phyloP scores from a whole-genome alignment of 495 filamentous ascomycete species.

The Cryomyces antarcticus region DNA sequence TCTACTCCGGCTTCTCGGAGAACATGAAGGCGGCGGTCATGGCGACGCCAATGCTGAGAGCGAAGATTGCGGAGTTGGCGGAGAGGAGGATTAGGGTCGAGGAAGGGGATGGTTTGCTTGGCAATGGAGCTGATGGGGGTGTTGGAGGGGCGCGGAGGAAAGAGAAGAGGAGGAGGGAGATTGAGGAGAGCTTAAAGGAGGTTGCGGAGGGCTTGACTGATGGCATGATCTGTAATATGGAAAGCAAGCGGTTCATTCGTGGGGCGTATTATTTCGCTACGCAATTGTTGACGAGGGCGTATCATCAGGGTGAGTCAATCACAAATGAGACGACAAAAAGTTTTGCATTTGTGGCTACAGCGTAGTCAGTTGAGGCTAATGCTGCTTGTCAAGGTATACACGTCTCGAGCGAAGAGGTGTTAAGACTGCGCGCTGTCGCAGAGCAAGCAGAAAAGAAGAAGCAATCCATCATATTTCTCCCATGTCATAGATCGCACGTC shows the following conservation, averaged over 20 bases:
- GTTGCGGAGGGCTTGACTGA: conserved; percentile 72
- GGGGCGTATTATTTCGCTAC: conserved; percentile 77
- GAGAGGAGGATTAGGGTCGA: conserved; percentile 51
- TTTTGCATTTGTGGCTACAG: no score
- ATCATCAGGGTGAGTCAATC: conserved; percentile 54
- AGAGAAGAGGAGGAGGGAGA: conserved; percentile 5
- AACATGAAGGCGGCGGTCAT: conserved; percentile 64
- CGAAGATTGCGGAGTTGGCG: conserved; percentile 57
- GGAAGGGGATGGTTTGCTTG: conserved; percentile 49
- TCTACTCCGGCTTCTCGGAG: conserved; percentile 80
- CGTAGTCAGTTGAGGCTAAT: no score
- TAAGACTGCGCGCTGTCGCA: conserved; percentile 61
- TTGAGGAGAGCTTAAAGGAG: conserved; percentile 31
- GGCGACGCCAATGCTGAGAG: conserved; percentile 49
- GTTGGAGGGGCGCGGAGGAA: conserved; percentile 13
- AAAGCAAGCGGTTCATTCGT: conserved; percentile 81
- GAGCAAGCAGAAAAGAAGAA: conserved; percentile 65
- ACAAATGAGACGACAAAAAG: neutral
- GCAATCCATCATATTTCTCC: conserved; percentile 88
- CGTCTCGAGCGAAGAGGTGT: conserved; percentile 81
- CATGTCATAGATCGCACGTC: conserved; percentile 83
- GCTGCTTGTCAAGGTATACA: conserved; percentile 40
- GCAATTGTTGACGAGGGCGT: conserved; percentile 75
- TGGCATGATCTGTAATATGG: conserved; percentile 97
- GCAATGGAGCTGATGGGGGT: conserved; percentile 9